Conservation (phyloP, 495 filamentous ascomycete genomes). For the Penicillium goetzii region DNA sequence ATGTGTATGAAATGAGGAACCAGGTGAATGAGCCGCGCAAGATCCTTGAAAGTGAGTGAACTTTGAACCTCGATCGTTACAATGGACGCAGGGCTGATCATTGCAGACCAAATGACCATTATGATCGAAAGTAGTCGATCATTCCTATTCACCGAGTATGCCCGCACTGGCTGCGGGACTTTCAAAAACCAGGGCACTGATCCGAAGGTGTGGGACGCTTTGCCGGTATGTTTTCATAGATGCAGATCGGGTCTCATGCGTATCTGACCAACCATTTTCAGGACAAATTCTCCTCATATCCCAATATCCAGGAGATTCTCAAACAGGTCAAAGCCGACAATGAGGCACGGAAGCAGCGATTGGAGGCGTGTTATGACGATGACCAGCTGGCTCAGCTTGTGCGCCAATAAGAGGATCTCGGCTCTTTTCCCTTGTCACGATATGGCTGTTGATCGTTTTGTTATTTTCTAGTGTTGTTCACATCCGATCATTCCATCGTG, state of each 20-base stretch:
- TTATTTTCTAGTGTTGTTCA: neutral
- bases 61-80: neutral
- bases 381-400: constrained; percentile 25
- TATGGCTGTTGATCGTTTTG: neutral
- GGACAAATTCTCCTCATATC: constrained; percentile 45
- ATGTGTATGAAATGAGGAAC: constrained; percentile 44
- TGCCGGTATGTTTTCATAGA: constrained; percentile 33
- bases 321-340: constrained; percentile 39
- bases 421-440: neutral
- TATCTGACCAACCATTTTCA: constrained; percentile 14
- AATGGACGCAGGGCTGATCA: neutral
- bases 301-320: constrained; percentile 41
- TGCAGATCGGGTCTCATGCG: neutral
- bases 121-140: constrained; percentile 48
- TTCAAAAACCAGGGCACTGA: constrained; percentile 45
- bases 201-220: constrained; percentile 45
- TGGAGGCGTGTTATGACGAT: constrained; percentile 40
- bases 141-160: constrained; percentile 49
- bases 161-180: constrained; percentile 38
- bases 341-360: constrained; percentile 29
- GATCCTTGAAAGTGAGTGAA: constrained; percentile 40
- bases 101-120: constrained; percentile 32
- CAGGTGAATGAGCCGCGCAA: constrained; percentile 45
- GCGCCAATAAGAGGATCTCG: constrained; percentile 7
- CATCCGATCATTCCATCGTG: neutral